phyloP scores from a whole-genome alignment of 768 basidiomycete species.

The Kwoniella dendrophila region DNA sequence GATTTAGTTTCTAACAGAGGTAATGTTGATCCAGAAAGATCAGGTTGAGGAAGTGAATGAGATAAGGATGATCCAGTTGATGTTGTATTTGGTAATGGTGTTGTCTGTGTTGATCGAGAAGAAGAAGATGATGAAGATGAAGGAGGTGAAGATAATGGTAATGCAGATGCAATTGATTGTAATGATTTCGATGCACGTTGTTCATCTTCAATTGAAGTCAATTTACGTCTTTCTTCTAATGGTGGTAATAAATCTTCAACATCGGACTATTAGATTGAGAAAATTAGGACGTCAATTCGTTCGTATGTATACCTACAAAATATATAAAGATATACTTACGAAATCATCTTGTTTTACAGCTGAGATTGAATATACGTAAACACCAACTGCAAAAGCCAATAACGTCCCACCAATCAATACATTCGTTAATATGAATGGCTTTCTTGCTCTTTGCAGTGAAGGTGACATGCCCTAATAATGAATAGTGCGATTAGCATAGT shows the following conservation, averaged over 20 bases:
- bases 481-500: not conserved
- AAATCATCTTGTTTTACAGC: constrained; percentile 94
- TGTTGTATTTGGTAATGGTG: constrained; percentile 21
- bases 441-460: constrained; percentile 82
- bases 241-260: constrained; percentile 56
- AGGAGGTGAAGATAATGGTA: constrained; percentile 22
- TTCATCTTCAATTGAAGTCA: constrained; percentile 57
- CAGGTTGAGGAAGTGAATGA: constrained; percentile 17
- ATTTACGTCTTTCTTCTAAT: constrained; percentile 49
- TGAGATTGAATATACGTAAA: constrained; percentile 90
- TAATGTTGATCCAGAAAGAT: constrained; percentile 1
- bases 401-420: constrained; percentile 73
- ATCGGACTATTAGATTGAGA: constrained; percentile 37
- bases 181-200: constrained; percentile 23
- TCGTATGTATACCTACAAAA: not conserved
- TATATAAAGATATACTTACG: too few species aligned
- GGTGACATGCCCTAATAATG: constrained; percentile 76
- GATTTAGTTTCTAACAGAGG: constrained; percentile 3
- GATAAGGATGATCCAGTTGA: constrained; percentile 23
- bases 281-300: not conserved
- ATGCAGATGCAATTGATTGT: constrained; percentile 37
- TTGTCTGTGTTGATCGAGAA: not conserved
- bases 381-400: constrained; percentile 72
- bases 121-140: constrained; percentile 9
- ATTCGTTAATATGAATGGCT: constrained; percentile 78